phyloP scores from a whole-genome alignment of 805 yeast genomes.

The Candida silvatica region DNA sequence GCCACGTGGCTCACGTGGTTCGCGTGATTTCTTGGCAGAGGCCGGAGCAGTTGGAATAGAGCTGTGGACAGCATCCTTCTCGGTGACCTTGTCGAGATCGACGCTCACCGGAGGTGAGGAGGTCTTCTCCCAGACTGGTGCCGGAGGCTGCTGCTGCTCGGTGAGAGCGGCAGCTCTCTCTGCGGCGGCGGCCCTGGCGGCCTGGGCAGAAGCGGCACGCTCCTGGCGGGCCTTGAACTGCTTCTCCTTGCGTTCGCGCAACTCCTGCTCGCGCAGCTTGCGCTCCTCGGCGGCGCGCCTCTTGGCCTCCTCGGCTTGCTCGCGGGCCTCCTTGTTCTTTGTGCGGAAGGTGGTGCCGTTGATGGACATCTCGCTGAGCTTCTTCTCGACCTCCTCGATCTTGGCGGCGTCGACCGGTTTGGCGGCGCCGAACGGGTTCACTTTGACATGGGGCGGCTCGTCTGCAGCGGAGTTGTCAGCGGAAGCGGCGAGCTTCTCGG shows the following conservation, averaged over 20 bases:
- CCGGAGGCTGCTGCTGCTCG: neutral
- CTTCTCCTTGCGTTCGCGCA: neutral
- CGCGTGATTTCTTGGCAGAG: too few relatives aligned
- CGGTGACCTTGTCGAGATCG: neutral
- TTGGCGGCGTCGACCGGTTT: constrained; percentile 77
- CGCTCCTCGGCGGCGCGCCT: neutral
- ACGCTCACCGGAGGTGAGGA: neutral
- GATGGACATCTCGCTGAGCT: constrained; percentile 31
- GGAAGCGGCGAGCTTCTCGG: neutral
- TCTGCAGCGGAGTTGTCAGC: constrained; percentile 1
- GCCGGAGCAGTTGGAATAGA: too few relatives aligned
- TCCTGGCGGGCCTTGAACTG: neutral
- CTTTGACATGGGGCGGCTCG: constrained; percentile 10
- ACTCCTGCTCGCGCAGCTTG: neutral
- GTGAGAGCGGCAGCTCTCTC: too few relatives aligned
- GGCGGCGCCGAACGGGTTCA: constrained; percentile 77
- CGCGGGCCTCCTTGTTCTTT: constrained; percentile 4
- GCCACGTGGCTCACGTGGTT: too few relatives aligned
- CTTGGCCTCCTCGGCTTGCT: constrained; percentile 3
- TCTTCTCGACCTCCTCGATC: constrained; percentile 53
- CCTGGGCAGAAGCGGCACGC: neutral
- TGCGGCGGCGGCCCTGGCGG: neutral
- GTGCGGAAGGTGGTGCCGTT: constrained; percentile 34
- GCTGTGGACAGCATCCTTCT: too few relatives aligned
- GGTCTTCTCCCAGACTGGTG: neutral